A percentile compares a stretch with the other conserved stretches of the same genome.
Evolutionary conservation across 345 rosid genomes (phyloP).

Genomic region (Melaleuca alternifolia): DNA sequence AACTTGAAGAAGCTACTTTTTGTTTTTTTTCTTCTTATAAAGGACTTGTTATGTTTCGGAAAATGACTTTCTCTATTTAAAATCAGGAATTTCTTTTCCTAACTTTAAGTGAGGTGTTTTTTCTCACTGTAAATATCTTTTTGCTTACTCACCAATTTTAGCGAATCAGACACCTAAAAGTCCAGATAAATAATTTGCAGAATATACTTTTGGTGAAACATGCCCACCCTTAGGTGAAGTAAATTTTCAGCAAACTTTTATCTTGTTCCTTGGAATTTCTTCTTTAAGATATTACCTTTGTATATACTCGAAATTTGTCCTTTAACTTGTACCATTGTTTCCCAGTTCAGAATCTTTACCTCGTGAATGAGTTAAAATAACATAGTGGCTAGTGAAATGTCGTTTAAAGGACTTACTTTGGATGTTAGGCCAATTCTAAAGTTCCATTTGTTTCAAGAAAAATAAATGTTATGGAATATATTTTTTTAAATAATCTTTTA

Average conservation of each 20-base stretch:
- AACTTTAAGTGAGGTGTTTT: neutral
- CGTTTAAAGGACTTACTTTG: no score
- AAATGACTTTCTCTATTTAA: neutral
- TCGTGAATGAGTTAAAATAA: neutral
- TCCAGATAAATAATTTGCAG: no score
- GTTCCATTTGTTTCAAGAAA: no score
- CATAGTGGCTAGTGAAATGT: neutral
- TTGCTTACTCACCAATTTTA: no score
- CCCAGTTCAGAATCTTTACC: neutral
- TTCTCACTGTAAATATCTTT: neutral
- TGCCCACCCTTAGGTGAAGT: no score
- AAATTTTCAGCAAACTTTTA: no score
- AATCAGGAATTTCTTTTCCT: neutral
- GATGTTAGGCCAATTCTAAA: no score
- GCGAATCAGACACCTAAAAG: no score
- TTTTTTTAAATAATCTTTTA: no score
- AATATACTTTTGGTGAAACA: no score
- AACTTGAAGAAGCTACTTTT: neutral
- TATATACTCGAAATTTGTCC: neutral
- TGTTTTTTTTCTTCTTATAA: neutral
- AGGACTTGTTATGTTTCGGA: neutral
- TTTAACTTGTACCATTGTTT: neutral
- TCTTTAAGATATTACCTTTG: neutral
- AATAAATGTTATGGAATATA: no score
- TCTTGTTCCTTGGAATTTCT: no score